These are phyloP conservation scores for Syncephalastrum racemosum DNA, from an alignment of 371 early-diverging fungal species.

Conservation along the genomic window DNA sequence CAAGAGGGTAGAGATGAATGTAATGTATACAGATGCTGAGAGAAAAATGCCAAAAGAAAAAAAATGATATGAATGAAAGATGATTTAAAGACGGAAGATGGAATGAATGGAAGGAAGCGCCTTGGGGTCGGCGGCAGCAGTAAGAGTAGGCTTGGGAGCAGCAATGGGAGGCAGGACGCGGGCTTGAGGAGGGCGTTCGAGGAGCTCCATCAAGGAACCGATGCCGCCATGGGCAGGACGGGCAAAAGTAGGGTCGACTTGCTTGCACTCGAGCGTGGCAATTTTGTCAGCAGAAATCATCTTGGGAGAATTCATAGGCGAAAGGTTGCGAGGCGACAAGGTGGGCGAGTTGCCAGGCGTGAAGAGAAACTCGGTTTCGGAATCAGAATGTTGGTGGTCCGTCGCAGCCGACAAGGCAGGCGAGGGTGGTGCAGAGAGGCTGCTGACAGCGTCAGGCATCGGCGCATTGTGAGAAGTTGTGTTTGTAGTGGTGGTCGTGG, in stretches of 20 bases:
- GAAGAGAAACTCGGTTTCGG: conserved; percentile 37
- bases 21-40: too few relatives aligned
- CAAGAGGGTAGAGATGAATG: too few relatives aligned
- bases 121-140: conserved; percentile 2
- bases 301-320: conserved; percentile 16
- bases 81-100: conserved; percentile 18
- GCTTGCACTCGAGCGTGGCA: conserved; percentile 32
- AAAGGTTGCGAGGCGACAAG: conserved; percentile 25
- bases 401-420: conserved; percentile 41
- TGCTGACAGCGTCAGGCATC: conserved; percentile 1
- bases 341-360: conserved; percentile 49
- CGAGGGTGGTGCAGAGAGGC: conserved; percentile 41
- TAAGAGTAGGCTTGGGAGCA: conserved; percentile 14
- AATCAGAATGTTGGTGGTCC: conserved; percentile 36
- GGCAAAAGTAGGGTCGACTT: conserved; percentile 19
- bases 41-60: neutral
- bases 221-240: conserved; percentile 13
- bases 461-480: conserved; percentile 15
- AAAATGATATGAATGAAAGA: neutral
- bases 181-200: conserved; percentile 44
- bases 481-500: conserved; percentile 20
- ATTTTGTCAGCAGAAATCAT: conserved; percentile 15
- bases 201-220: conserved; percentile 25
- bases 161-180: conserved; percentile 43
- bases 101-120: conserved; percentile 28